phyloP scores from a whole-genome alignment of 371 early-diverging fungal species.

The Rhizopus sp. region DNA sequence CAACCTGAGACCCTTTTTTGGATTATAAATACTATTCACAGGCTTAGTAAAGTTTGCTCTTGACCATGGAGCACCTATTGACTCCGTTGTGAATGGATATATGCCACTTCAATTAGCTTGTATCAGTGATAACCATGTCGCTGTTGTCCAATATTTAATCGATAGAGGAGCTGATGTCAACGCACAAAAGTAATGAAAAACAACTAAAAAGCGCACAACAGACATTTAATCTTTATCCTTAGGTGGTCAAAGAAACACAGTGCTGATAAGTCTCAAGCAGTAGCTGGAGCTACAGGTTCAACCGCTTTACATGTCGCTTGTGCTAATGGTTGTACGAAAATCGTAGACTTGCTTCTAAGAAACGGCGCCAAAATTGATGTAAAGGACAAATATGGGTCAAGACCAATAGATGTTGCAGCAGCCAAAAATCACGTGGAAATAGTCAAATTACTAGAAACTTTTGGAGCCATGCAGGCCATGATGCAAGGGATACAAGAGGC shows the following conservation, averaged over 20 bases:
- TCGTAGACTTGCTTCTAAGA: slow-evolving; percentile 61
- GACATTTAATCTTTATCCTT: neutral
- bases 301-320: slow-evolving; percentile 79
- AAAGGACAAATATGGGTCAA: slow-evolving; percentile 68
- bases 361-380: slow-evolving; percentile 61
- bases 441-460: slow-evolving; percentile 37
- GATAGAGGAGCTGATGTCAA: slow-evolving; percentile 70
- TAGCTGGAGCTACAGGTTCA: slow-evolving; percentile 54
- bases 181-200: slow-evolving; percentile 40
- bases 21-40: slow-evolving; percentile 11
- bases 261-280: slow-evolving; percentile 27
- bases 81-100: slow-evolving; percentile 62
- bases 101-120: slow-evolving; percentile 66
- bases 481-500: slow-evolving; percentile 30
- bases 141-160: slow-evolving; percentile 61
- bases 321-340: slow-evolving; percentile 64
- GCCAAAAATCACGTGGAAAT: slow-evolving; percentile 62
- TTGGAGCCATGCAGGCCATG: slow-evolving; percentile 27
- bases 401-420: slow-evolving; percentile 58
- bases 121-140: slow-evolving; percentile 52
- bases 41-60: slow-evolving; percentile 61
- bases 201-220: neutral
- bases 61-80: slow-evolving; percentile 63
- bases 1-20: too few species aligned
- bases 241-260: slow-evolving; percentile 35